Base-by-base conservation (phyloP, 805 yeast species). In the Lipomyces yamanashiensis region DNA sequence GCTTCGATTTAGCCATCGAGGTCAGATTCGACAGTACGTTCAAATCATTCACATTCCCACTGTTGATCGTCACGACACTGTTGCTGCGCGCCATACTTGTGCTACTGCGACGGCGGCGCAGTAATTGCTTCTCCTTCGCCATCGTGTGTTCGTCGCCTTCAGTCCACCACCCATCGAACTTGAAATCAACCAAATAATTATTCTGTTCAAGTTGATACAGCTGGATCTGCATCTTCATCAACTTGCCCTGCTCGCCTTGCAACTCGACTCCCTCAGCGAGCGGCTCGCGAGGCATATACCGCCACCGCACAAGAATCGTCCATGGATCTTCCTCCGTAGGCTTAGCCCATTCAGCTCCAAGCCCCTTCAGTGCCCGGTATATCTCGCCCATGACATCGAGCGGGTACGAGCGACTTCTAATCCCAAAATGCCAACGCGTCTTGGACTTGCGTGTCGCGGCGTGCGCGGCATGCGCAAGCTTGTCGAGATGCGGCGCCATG, bases 321-420 rank as follows among this genome's bases (percentile, higher is more conserved):
- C 98, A 93, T 57, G 72, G 71, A 55, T 70, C 72, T 21, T 92
- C 97, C 71, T 92, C 97, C 0, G 92, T 85, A 7, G 98, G 98
- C 71, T 88, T 87, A 9, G 95, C 90, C 98, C 98, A 95, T 76
- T 95, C 98, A 0, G 98, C 98, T 0, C 97, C 98, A 59, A 95
- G 79, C 72, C 90, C 91, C 77, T 90, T 90, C 74, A 95, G 81
- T 0, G 98, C 98, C 53, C 97, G 82, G 77, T 95, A 95, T 50
- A 95, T 92, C 75, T 95, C 99, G 34, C 98, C 97, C 98, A 95
- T 95, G 2, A 95, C 99, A 76, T 95, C 99, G 71, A 95, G 81
- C 40, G 99, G 98, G 74, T 95, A 95, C 0, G 97, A 90, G 72
- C 98, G 83, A 8, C 97, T 91, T 74, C 99, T 82, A 65, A 95